Conservation (phyloP, 2,329 filamentous ascomycete genomes). For the Tolypocladium cylindrosporum region DNA sequence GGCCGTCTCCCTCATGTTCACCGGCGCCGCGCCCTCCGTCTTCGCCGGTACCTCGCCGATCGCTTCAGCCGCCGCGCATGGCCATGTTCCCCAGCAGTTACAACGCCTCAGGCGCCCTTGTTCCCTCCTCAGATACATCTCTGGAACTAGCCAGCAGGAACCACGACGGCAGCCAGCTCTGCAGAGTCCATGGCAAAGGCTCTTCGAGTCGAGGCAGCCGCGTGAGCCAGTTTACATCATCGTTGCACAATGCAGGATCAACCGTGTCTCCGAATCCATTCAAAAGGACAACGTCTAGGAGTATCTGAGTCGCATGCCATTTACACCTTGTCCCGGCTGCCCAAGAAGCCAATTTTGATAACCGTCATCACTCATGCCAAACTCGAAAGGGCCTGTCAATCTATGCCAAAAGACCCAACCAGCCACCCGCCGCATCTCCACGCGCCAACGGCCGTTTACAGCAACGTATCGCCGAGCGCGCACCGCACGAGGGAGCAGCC, state of each 20-base stretch:
- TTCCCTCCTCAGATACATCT: not conserved
- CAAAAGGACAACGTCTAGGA: not conserved
- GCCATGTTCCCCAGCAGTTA: not conserved
- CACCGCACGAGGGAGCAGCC: constrained; percentile 88
- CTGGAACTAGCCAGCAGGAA: not conserved
- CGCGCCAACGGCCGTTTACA: constrained; percentile 35
- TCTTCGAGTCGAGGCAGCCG: not conserved
- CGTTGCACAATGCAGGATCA: not conserved
- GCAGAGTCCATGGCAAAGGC: not conserved
- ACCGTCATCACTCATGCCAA: not conserved
- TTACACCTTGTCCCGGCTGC: not conserved
- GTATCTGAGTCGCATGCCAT: not conserved
- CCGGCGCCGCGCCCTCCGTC: too few relatives aligned
- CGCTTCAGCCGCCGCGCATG: too few relatives aligned
- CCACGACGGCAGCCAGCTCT: not conserved
- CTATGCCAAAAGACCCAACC: not conserved
- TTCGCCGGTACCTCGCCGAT: too few relatives aligned
- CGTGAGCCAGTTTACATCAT: not conserved
- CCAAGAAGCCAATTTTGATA: not conserved
- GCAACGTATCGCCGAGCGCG: constrained; percentile 80
- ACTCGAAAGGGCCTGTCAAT: not conserved
- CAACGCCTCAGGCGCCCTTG: not conserved
- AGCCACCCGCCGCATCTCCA: not conserved
- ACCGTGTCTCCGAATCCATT: not conserved
- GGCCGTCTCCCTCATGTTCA: not conserved